Percentiles rank a stretch among this genome's conserved stretches.
Evolutionary conservation across 768 basidiomycete genomes (phyloP).

Genomic region (Trametes elegans): DNA sequence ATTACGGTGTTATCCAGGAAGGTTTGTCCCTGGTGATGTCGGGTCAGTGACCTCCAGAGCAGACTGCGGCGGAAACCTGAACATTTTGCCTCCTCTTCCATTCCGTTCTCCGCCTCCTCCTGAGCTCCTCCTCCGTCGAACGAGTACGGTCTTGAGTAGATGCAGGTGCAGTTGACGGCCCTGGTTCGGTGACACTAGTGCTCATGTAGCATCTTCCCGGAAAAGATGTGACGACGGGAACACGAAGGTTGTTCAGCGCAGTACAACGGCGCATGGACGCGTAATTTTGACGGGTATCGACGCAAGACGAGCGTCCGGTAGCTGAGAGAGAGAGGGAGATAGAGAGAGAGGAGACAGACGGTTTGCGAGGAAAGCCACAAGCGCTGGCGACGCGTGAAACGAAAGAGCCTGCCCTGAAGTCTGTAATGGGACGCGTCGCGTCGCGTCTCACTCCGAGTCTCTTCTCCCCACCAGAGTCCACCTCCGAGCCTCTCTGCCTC

Average conservation of each 20-base stretch:
- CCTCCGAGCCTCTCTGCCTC: background rate
- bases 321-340: too few species aligned
- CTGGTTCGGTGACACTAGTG: conserved; percentile 1
- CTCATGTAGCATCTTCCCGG: background rate
- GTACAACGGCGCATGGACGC: background rate
- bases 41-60: background rate
- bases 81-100: conserved; percentile 77
- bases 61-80: conserved; percentile 32
- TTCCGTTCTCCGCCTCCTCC: conserved; percentile 59
- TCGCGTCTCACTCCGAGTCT: conserved; percentile 3
- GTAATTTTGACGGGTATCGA: too few species aligned
- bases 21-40: conserved; percentile 53
- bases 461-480: background rate
- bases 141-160: background rate
- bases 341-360: too few species aligned
- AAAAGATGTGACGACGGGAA: background rate
- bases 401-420: conserved; percentile 20
- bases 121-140: conserved; percentile 17
- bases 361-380: background rate
- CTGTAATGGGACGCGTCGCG: conserved; percentile 19
- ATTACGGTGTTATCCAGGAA: conserved; percentile 84
- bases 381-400: conserved; percentile 4
- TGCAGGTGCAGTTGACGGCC: background rate
- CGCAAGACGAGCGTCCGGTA: too few species aligned
- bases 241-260: background rate